Base-by-base conservation (phyloP, 208 protist genomes). In the Leishmania braziliensis region DNA sequence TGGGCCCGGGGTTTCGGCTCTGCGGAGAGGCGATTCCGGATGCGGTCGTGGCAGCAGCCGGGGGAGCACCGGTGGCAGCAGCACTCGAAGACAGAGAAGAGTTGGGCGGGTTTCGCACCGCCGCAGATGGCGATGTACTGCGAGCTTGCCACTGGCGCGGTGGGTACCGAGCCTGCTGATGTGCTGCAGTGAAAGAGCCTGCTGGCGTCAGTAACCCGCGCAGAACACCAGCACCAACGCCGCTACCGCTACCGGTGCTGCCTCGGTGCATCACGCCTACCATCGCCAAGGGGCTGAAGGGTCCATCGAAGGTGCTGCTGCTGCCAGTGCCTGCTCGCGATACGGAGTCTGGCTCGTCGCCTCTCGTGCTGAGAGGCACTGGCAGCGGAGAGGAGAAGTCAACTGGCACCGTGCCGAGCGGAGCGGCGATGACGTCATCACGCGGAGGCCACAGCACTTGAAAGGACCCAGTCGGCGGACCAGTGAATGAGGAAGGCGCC, bases 111-210 rank as follows among this genome's bases (percentile, higher is more conserved):
- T 20, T 26, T 43, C n/a, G 72, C 53, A 26, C 26, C 5, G 72
- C 50, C 29, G 33, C 8, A 8, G 81, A 62, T 39, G 36, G 81
- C 2, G 70, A 60, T 8, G 33, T 76, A 46, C 76, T 77, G 58
- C 60, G 60, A 5, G 60, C 76, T 6, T 68, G 69, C 76, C 76
- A 80, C 54, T 63, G 81, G 23, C 76, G 70, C 16, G 70, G 81
- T n/a, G 76, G 76, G 76, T 74, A 80, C 29, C 62, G 62, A n/a
- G 26, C 18, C 33, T 39, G 50, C 75, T 70, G 81, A 29, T n/a
- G 39, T 3, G 48, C 33, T 16, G 60, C 39, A 33, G 14, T 14
- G 36, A 58, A 50, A 18, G 16, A 12, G 33, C 62, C 43, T 20
- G 10, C 12, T 43, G 51, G 53, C 33, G 29, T 26, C 43, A 8